Percentiles rank a stretch among this genome's conserved stretches.
phyloP scores from a whole-genome alignment of 306 rosid species.

The Acmispon strigosus region DNA sequence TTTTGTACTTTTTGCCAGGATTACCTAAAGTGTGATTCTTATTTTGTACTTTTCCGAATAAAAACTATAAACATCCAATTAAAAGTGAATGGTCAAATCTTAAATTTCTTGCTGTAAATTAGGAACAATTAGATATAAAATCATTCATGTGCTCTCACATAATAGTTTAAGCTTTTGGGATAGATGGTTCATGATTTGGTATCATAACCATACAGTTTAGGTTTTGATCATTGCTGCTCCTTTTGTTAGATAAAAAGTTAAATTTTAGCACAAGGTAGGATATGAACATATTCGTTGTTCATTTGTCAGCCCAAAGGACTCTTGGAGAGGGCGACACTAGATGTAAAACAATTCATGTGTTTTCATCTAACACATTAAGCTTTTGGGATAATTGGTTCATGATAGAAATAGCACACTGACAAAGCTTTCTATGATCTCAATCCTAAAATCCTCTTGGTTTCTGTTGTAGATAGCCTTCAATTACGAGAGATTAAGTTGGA shows the following conservation, averaged over 20 bases:
- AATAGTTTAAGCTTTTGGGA: background rate
- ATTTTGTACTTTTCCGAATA: background rate
- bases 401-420: background rate
- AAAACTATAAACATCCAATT: background rate
- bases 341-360: background rate
- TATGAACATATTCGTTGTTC: background rate
- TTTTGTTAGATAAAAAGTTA: background rate
- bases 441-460: background rate
- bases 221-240: too few species aligned
- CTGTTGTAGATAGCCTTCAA: conserved; percentile 53
- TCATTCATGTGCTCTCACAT: background rate
- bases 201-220: background rate
- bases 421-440: background rate
- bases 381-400: background rate
- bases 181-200: background rate
- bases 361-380: background rate
- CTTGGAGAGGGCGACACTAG: background rate
- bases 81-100: background rate
- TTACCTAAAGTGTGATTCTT: background rate
- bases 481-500: conserved; percentile 84
- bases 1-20: too few species aligned
- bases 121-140: background rate
- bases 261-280: background rate
- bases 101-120: background rate
- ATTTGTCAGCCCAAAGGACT: background rate